Base-by-base conservation (phyloP, 2,329 filamentous ascomycete species). In the Shiraia sp. region DNA sequence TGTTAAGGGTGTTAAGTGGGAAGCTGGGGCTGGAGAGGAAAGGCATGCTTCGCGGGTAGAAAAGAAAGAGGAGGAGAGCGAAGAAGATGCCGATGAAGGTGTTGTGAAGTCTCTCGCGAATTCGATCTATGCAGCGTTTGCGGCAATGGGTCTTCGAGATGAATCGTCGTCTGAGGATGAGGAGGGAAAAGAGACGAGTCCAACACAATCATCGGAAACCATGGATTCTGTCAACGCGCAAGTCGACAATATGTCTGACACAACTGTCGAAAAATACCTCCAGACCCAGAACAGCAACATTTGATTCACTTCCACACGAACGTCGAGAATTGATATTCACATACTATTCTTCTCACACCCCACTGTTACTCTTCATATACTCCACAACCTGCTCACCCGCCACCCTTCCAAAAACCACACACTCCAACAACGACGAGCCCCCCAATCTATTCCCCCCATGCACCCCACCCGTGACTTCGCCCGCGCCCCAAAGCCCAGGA, bases 401-500 rank as follows among this genome's bases (percentile, higher is more conserved):
- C 26, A 79, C 77, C 27, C 80, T 71, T 3, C 82, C 82, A 70
- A 81, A 86, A 0, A 86, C 79, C 2, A 79, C 81, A 67, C 82
- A 85, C 51, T 85, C 82, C 6, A 86, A 59, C 38, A 85, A 53
- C 2, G 80, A 83, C 4, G 79, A 82, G 0, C 82, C 82, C 12
- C 81, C 82, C 0, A 86, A 59, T 10, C 82, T 70, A 54, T 85
- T 85, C 33, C 79, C 79, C 0, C 82, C 82, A 55, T 86, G 82
- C 6, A 86, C 70, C 0, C 83, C 83, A 0, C 83, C 83, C 0
- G 81, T 83, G 13, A 85, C 76, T 68, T 86, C 83, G 0, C 83
- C 83, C 0, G 82, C 82, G 0, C 77, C 81, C 77, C 80, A 85
- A 0, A 86, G 52, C 0, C 82, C 82, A 3, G 71, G 57, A 24